Conservation (phyloP, 2,329 filamentous ascomycete species). For the Lithohypha guttulata region DNA sequence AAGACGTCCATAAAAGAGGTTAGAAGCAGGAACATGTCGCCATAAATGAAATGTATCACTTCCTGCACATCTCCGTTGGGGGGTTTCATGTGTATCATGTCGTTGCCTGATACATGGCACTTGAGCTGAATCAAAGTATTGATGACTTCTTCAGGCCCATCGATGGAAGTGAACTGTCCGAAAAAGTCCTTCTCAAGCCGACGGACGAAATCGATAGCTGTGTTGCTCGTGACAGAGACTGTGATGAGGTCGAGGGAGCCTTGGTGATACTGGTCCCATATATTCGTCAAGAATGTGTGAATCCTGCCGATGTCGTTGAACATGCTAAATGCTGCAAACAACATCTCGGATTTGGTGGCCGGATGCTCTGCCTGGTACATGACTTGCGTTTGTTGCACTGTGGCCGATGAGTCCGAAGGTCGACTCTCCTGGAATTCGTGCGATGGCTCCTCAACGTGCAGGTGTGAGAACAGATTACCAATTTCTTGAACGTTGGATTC, state of each 20-base stretch:
- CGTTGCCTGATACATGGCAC: background rate
- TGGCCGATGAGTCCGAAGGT: background rate
- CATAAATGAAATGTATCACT: background rate
- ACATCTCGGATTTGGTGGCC: constrained; percentile 15
- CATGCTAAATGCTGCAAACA: constrained; percentile 18
- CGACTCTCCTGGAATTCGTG: constrained; percentile 29
- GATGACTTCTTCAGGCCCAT: constrained; percentile 8
- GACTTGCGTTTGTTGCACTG: constrained; percentile 10
- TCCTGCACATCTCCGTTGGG: constrained; percentile 9
- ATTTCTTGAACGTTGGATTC: constrained; percentile 25
- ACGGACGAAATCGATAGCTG: constrained; percentile 23
- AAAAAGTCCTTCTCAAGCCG: constrained; percentile 20
- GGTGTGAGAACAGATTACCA: background rate
- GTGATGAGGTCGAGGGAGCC: constrained; percentile 19
- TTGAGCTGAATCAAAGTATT: background rate
- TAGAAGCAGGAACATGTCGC: background rate
- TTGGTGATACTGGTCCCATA: constrained; percentile 21
- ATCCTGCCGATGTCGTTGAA: constrained; percentile 20
- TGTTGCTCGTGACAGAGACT: constrained; percentile 23
- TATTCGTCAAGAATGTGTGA: constrained; percentile 14
- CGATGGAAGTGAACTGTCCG: background rate
- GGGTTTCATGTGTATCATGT: background rate
- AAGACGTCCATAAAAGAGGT: background rate
- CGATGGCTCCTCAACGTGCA: background rate
- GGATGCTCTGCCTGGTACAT: constrained; percentile 29